phyloP scores from a whole-genome alignment of 768 basidiomycete species.

The Lentinula raphanica region DNA sequence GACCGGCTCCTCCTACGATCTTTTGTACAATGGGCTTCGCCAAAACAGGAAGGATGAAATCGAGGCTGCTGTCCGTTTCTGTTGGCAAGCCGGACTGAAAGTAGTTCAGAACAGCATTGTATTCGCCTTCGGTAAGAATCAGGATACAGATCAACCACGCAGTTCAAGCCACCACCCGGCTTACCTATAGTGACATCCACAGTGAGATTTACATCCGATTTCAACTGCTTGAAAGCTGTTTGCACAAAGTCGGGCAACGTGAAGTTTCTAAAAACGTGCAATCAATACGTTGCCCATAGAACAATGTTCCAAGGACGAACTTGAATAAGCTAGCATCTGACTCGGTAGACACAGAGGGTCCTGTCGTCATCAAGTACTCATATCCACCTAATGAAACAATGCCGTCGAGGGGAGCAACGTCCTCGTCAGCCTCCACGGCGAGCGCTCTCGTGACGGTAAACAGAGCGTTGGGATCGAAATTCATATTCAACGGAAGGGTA shows the following conservation, averaged over 20 bases:
- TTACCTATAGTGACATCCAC: slow-evolving; percentile 55
- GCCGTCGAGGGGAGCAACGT: slow-evolving; percentile 56
- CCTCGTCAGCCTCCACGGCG: slow-evolving; percentile 57
- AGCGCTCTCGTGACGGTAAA: slow-evolving; percentile 69
- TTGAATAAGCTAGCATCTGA: slow-evolving; percentile 48
- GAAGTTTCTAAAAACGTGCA: slow-evolving; percentile 44
- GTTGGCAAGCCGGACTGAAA: slow-evolving; percentile 52
- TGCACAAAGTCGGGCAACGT: slow-evolving; percentile 58
- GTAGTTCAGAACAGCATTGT: slow-evolving; percentile 57
- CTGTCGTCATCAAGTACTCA: slow-evolving; percentile 45
- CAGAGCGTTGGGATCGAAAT: slow-evolving; percentile 60
- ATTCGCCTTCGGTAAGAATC: slow-evolving; percentile 63
- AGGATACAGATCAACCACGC: too few species aligned
- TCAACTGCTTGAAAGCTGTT: slow-evolving; percentile 58
- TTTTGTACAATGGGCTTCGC: slow-evolving; percentile 73
- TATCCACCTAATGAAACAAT: slow-evolving; percentile 68
- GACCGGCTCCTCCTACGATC: slow-evolving; percentile 51
- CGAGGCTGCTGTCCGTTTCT: slow-evolving; percentile 53
- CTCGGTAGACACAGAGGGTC: slow-evolving; percentile 19
- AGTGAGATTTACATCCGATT: slow-evolving; percentile 54
- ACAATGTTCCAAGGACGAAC: slow-evolving; percentile 27
- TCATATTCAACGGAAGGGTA: slow-evolving; percentile 54
- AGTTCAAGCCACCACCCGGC: neutral
- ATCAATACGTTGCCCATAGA: slow-evolving; percentile 4
- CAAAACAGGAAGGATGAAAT: slow-evolving; percentile 62